phyloP scores from a whole-genome alignment of 2,329 filamentous ascomycete species.

The Triangularia verruculosa region DNA sequence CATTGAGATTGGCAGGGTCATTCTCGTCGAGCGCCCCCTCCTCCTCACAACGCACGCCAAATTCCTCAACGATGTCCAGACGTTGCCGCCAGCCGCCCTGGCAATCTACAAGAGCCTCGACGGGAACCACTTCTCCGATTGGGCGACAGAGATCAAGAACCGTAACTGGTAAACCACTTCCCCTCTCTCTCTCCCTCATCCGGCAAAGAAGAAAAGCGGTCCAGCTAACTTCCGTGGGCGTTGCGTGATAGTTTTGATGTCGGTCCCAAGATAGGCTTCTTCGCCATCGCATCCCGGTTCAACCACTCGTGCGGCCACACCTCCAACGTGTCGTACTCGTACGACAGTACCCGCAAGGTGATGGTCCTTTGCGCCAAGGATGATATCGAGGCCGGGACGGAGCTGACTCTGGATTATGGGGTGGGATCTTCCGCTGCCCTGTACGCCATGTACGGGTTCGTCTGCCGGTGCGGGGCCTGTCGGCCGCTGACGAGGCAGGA shows the following conservation, averaged over 20 bases:
- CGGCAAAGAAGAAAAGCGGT: background rate
- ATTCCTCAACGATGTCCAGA: constrained; percentile 34
- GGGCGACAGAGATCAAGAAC: constrained; percentile 39
- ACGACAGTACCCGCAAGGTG: constrained; percentile 32
- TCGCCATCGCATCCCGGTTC: constrained; percentile 52
- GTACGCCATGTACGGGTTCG: constrained; percentile 49
- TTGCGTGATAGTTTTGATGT: constrained; percentile 28
- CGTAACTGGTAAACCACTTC: constrained; percentile 45
- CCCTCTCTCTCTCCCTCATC: background rate
- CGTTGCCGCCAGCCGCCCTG: constrained; percentile 33
- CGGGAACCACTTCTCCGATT: constrained; percentile 23
- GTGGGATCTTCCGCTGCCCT: constrained; percentile 36
- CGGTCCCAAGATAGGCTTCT: constrained; percentile 38
- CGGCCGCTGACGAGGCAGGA: background rate
- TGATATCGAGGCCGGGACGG: constrained; percentile 42
- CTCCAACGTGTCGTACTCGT: constrained; percentile 45
- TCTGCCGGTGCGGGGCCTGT: constrained; percentile 51
- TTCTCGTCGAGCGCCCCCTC: constrained; percentile 46
- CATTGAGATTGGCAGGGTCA: constrained; percentile 38
- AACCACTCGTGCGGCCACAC: constrained; percentile 53
- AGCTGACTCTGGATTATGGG: constrained; percentile 53
- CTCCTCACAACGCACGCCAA: constrained; percentile 38
- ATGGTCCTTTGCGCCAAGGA: constrained; percentile 42
- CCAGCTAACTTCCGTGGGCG: background rate
- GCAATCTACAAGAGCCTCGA: constrained; percentile 38